phyloP scores from a whole-genome alignment of 306 rosid species.

The Aeschynomene evenia region DNA sequence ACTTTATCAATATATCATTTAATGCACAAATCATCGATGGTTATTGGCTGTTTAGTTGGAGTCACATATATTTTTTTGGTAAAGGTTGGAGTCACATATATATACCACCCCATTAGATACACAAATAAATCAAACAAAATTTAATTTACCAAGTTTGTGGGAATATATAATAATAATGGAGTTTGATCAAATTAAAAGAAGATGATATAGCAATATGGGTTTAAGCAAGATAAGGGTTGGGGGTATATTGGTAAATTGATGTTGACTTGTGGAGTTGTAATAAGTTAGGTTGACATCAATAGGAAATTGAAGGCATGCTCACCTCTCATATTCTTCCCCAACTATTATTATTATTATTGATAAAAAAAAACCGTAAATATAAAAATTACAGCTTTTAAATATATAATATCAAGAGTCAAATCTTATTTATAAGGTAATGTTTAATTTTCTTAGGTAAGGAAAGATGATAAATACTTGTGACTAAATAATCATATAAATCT shows the following conservation, averaged over 20 bases:
- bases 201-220: not conserved
- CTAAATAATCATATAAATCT: too few relatives aligned
- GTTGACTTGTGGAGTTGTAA: not conserved
- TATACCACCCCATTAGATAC: slow-evolving; percentile 18
- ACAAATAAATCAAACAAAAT: too few relatives aligned
- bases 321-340: not conserved
- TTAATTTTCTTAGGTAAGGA: too few relatives aligned
- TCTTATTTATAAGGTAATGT: too few relatives aligned
- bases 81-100: too few relatives aligned
- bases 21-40: slow-evolving; percentile 45
- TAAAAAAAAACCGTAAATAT: too few relatives aligned
- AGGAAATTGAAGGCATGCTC: not conserved
- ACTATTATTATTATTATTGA: too few relatives aligned
- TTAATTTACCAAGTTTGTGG: not conserved
- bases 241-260: slow-evolving; percentile 24
- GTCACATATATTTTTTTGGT: too few relatives aligned
- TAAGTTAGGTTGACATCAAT: slow-evolving; percentile 26
- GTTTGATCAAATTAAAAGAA: slow-evolving; percentile 20
- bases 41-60: slow-evolving; percentile 30
- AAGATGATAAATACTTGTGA: too few relatives aligned
- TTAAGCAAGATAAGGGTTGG: not conserved
- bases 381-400: too few relatives aligned
- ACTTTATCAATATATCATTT: slow-evolving; percentile 48
- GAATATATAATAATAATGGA: slow-evolving; percentile 21
- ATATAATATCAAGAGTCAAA: too few relatives aligned